Percentiles rank a stretch among this genome's conserved stretches.
These are phyloP conservation scores for Metarhizium anisopliae DNA, from an alignment of 2,329 filamentous ascomycete genomes.

Conservation along the genomic window DNA sequence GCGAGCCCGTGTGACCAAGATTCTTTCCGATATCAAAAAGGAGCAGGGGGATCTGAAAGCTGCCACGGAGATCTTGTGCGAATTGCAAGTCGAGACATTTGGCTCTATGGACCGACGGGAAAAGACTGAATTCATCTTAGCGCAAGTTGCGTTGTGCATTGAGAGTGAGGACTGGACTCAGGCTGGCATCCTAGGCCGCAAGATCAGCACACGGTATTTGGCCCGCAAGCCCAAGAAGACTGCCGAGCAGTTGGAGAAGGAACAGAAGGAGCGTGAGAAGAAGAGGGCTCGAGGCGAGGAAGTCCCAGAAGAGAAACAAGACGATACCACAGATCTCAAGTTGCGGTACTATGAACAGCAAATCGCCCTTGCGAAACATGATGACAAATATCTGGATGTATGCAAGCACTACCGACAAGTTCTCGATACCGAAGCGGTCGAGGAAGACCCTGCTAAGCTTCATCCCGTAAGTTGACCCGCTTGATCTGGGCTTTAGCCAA, in stretches of 20 bases:
- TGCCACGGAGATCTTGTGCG: slow-evolving; percentile 87
- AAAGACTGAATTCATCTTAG: slow-evolving; percentile 97
- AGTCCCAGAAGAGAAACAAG: slow-evolving; percentile 66
- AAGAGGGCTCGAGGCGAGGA: slow-evolving; percentile 73
- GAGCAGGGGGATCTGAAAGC: slow-evolving; percentile 84
- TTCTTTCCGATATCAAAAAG: slow-evolving; percentile 96
- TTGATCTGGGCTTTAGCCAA: slow-evolving; percentile 6
- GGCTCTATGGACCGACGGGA: slow-evolving; percentile 95
- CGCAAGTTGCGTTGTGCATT: slow-evolving; percentile 91
- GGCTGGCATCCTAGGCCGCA: slow-evolving; percentile 84
- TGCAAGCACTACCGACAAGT: slow-evolving; percentile 99
- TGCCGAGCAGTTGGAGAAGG: slow-evolving; percentile 80
- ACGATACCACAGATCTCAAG: slow-evolving; percentile 95
- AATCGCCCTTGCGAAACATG: slow-evolving; percentile 90
- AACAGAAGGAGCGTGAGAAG: slow-evolving; percentile 80
- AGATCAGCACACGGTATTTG: slow-evolving; percentile 94
- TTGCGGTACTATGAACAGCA: slow-evolving; percentile 95
- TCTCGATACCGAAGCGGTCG: slow-evolving; percentile 88
- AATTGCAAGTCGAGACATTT: slow-evolving; percentile 97
- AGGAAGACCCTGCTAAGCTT: slow-evolving; percentile 79
- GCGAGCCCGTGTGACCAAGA: slow-evolving; percentile 87
- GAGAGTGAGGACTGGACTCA: slow-evolving; percentile 95
- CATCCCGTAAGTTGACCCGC: slow-evolving; percentile 54
- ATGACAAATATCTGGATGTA: slow-evolving; percentile 91
- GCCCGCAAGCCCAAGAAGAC: slow-evolving; percentile 86